These are phyloP conservation scores for Byssoonygena ceratinophila DNA, from an alignment of 2,329 filamentous ascomycete genomes.

Conservation along the genomic window DNA sequence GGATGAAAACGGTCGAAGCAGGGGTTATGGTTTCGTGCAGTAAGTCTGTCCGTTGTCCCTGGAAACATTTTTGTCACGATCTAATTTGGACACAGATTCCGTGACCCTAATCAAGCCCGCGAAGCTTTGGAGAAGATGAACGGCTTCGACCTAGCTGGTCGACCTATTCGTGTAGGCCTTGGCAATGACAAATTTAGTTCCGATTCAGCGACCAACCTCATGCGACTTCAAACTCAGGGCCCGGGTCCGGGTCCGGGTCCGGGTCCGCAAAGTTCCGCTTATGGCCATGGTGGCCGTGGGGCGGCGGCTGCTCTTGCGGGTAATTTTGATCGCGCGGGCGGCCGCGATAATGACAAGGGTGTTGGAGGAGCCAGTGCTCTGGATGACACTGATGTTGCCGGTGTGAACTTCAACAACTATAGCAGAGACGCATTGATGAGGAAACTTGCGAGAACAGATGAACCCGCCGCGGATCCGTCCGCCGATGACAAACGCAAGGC, in stretches of 20 bases:
- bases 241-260: too few relatives aligned
- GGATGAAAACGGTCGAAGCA: slow-evolving; percentile 79
- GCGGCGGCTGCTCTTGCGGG: slow-evolving; percentile 63
- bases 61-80: neutral
- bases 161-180: slow-evolving; percentile 94
- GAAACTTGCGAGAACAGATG: slow-evolving; percentile 93
- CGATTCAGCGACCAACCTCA: slow-evolving; percentile 81
- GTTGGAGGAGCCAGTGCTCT: slow-evolving; percentile 83
- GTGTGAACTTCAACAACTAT: slow-evolving; percentile 99
- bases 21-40: slow-evolving; percentile 98
- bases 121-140: slow-evolving; percentile 99
- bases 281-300: slow-evolving; percentile 77
- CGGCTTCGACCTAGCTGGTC: slow-evolving; percentile 93
- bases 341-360: slow-evolving; percentile 77
- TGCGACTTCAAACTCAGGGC: slow-evolving; percentile 76
- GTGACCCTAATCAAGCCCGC: slow-evolving; percentile 79
- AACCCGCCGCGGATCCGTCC: slow-evolving; percentile 49
- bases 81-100: slow-evolving; percentile 51
- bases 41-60: slow-evolving; percentile 44
- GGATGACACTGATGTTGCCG: slow-evolving; percentile 93
- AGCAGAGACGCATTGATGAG: slow-evolving; percentile 97
- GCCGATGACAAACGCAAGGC: slow-evolving; percentile 60
- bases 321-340: slow-evolving; percentile 81
- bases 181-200: slow-evolving; percentile 99
- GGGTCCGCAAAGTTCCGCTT: slow-evolving; percentile 79